Percentiles rank a stretch among this genome's conserved stretches.
Conservation (phyloP, 2,329 filamentous ascomycete species). For the Lomentospora prolificans region DNA sequence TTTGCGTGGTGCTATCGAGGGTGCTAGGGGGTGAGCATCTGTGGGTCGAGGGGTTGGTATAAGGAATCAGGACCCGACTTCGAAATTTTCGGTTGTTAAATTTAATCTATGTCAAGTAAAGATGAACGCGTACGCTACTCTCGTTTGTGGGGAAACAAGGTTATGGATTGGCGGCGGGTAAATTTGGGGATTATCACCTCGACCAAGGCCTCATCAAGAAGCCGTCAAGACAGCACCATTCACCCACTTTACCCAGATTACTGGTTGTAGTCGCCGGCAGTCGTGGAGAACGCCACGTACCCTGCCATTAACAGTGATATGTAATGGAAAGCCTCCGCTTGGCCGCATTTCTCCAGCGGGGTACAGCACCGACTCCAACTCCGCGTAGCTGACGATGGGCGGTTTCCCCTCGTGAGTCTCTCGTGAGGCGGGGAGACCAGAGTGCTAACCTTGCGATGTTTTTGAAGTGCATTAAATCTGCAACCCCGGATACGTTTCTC, state of each 20-base stretch:
- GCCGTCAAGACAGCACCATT: not conserved
- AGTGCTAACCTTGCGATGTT: too few species aligned
- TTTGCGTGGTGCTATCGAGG: not conserved
- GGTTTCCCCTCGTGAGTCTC: not conserved
- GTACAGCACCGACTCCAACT: not conserved
- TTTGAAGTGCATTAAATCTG: too few species aligned
- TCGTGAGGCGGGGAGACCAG: too few species aligned
- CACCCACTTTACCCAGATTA: constrained; percentile 8
- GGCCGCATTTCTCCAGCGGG: not conserved
- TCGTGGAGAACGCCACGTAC: not conserved
- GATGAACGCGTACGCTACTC: constrained; percentile 3
- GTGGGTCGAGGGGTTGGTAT: not conserved
- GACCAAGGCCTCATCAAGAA: not conserved
- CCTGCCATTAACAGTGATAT: not conserved
- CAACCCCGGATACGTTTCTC: too few species aligned
- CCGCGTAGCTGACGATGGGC: not conserved
- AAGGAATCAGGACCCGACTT: not conserved
- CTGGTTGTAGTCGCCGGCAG: constrained; percentile 2
- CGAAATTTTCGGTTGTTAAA: not conserved
- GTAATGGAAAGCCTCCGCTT: constrained; percentile 4
- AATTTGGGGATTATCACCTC: not conserved
- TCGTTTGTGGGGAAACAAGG: not conserved
- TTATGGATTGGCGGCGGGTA: constrained; percentile 6
- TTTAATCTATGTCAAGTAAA: constrained; percentile 7
- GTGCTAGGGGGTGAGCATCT: not conserved